Conservation (phyloP, 1,284 basidiomycete species). For the Cutaneotrichosporon dermatis region DNA sequence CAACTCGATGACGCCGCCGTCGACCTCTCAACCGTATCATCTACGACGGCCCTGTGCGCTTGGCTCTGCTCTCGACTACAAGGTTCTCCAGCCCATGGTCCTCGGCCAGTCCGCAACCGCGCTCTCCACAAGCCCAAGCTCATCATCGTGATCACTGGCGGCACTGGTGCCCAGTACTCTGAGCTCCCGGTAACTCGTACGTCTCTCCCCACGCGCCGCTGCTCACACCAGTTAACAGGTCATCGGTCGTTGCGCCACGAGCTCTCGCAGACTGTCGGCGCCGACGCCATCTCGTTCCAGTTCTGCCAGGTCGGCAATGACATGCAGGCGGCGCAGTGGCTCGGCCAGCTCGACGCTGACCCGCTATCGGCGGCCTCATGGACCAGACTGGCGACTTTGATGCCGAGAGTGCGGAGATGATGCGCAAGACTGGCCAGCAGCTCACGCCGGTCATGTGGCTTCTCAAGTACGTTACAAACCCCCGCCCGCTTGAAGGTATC, state of each 20-base stretch:
- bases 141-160: conserved; percentile 48
- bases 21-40: conserved; percentile 35
- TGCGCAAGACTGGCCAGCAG: conserved; percentile 14
- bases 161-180: conserved; percentile 6
- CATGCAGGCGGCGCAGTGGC: conserved; percentile 11
- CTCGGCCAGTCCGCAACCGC: conserved; percentile 42
- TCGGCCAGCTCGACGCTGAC: conserved; percentile 12
- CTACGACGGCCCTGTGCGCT: conserved; percentile 31
- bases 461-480: conserved; percentile 3
- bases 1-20: conserved; percentile 38
- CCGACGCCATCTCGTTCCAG: conserved; percentile 16
- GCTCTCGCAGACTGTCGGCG: conserved; percentile 10
- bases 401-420: conserved; percentile 13
- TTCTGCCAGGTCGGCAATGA: conserved; percentile 19
- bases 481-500: no score
- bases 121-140: conserved; percentile 50
- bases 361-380: conserved; percentile 12
- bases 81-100: conserved; percentile 51
- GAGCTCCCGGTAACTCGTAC: conserved; percentile 13
- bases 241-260: conserved; percentile 10
- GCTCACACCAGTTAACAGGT: conserved; percentile 11
- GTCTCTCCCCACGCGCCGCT: neutral
- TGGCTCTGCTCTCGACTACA: conserved; percentile 48
- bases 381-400: conserved; percentile 18
- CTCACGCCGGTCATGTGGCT: conserved; percentile 18